Conservation (phyloP, 805 yeast genomes). For the Isabelozyma heimii region DNA sequence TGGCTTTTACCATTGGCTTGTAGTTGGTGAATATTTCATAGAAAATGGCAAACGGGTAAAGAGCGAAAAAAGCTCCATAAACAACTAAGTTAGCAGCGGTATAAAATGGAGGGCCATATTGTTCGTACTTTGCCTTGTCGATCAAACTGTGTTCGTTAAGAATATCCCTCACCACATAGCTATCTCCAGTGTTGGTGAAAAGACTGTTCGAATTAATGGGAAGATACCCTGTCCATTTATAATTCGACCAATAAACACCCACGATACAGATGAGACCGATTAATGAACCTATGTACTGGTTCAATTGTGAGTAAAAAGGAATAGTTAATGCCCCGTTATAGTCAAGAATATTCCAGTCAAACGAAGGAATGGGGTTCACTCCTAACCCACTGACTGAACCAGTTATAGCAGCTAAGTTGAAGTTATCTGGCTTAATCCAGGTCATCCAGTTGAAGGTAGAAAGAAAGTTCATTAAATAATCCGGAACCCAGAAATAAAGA, state of each 20-base stretch:
- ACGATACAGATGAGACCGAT: conserved; percentile 15
- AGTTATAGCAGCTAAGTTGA: conserved; percentile 47
- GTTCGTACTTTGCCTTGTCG: conserved; percentile 17
- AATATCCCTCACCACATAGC: conserved; percentile 41
- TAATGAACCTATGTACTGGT: conserved; percentile 13
- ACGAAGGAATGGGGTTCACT: conserved; percentile 50
- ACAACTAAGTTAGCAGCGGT: conserved; percentile 25
- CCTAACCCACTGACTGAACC: conserved; percentile 50
- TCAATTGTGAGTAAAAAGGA: conserved; percentile 37
- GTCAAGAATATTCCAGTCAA: conserved; percentile 49
- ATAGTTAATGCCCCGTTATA: conserved; percentile 29
- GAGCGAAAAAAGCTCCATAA: conserved; percentile 25
- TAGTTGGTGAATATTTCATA: conserved; percentile 8
- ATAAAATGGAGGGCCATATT: conserved; percentile 28
- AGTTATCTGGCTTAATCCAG: conserved; percentile 54
- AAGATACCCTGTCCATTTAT: conserved; percentile 21
- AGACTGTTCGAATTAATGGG: conserved; percentile 43
- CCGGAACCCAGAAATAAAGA: conserved; percentile 45
- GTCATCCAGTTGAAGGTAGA: conserved; percentile 53
- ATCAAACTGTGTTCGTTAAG: conserved; percentile 32
- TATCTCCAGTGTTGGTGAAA: conserved; percentile 48
- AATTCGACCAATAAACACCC: conserved; percentile 18
- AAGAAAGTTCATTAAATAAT: conserved; percentile 39
- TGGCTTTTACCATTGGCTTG: conserved; percentile 8
- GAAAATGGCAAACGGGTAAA: conserved; percentile 21